Evolutionary conservation across 2,329 filamentous ascomycete genomes (phyloP).

Genomic region (Thielaviopsis musarum): DNA sequence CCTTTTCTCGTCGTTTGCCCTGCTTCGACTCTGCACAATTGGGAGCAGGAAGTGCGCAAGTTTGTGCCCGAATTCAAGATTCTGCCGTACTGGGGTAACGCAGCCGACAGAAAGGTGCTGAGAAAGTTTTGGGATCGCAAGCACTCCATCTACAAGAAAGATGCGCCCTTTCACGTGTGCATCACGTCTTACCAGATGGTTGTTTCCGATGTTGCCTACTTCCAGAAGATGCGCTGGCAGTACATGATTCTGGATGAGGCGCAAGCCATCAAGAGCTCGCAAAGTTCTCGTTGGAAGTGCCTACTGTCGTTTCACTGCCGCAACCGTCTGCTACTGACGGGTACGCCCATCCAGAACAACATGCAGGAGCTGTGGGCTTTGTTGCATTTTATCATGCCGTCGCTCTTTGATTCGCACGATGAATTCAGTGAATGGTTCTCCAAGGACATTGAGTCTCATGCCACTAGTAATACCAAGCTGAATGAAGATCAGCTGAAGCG

Average conservation of each 20-base stretch:
- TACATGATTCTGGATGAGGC: constrained; percentile 99
- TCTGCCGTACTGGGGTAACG: constrained; percentile 92
- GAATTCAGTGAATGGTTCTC: constrained; percentile 92
- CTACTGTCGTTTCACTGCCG: constrained; percentile 86
- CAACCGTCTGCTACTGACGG: constrained; percentile 82
- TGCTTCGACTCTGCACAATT: constrained; percentile 93
- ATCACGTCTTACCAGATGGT: constrained; percentile 96
- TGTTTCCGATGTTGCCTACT: constrained; percentile 89
- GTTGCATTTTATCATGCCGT: constrained; percentile 99
- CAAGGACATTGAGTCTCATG: constrained; percentile 93
- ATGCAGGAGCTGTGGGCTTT: constrained; percentile 99
- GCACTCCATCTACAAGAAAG: constrained; percentile 85
- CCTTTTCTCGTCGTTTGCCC: constrained; percentile 94
- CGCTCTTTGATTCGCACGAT: constrained; percentile 84
- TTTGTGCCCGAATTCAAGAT: constrained; percentile 94
- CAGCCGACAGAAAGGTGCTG: constrained; percentile 83
- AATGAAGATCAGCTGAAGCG: constrained; percentile 96
- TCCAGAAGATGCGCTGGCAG: constrained; percentile 98
- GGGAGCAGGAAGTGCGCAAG: constrained; percentile 93
- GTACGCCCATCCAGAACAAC: constrained; percentile 98
- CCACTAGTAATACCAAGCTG: constrained; percentile 97
- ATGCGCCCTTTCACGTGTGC: constrained; percentile 87
- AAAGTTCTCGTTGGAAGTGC: constrained; percentile 93
- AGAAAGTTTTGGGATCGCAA: constrained; percentile 99
- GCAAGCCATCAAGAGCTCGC: constrained; percentile 95